Base-by-base conservation (phyloP, 2,329 filamentous ascomycete species). In the Daldinia sp. region DNA sequence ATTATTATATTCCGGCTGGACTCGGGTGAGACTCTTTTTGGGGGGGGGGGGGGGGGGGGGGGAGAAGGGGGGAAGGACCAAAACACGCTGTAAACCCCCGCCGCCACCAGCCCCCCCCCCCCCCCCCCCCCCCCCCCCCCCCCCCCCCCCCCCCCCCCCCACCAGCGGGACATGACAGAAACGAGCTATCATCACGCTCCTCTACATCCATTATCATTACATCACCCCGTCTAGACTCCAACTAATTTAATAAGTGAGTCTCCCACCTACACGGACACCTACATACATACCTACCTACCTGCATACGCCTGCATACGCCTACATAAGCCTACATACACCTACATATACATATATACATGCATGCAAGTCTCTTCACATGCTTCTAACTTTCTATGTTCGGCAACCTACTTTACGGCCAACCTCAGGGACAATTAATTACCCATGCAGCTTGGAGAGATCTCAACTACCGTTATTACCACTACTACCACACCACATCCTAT, bases 171-270 rank as follows among this genome's bases (percentile, higher is more conserved):
- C 17, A 63, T 57, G 57, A 61, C 63, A 66, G 56, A 63, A 63
- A 27, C 29, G n/a, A 45, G 48, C 21, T 53, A 30, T 66, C 63
- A 43, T 45, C 41, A 51, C 41, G 15, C 41, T 53, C 43, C 35
- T 39, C 32, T 41, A 29, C 30, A 19, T 61, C 45, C 29, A 35
- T 27, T 39, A 49, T 57, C 50, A 64, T 64, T 67, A 64, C 64
- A 67, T 67, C 64, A 67, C 61, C n/a, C 21, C 41, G 58, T 64
- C 61, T 58, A 56, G 61, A 64, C 61, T 64, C 57, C 49, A 61
- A 51, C 47, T 61, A 48, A 61, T 67, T 19, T 64, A 67, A 59
- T 64, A 59, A 50, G 61, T 61, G 57, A 65, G 58, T 48, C 49
- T 51, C 39, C 45, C 45, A 55, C 48, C 29, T 54, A 34, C 34